Conservation (phyloP, 495 filamentous ascomycete species). For the Podospora didyma region DNA sequence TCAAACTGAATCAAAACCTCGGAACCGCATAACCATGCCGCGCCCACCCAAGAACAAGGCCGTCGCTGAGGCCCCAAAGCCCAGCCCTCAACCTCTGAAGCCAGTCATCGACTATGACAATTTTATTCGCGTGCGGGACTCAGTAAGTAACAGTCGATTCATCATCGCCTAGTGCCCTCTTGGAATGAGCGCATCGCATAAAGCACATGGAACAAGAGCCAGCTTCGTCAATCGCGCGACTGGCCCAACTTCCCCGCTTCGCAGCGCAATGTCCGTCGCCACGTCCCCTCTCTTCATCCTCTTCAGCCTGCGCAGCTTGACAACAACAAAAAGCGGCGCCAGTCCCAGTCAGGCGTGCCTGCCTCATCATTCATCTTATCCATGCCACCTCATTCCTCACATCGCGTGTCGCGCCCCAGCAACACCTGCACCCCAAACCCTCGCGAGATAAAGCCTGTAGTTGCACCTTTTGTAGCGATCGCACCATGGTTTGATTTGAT, state of each 20-base stretch:
- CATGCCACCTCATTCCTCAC: not conserved
- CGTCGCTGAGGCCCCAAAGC: slow-evolving; percentile 38
- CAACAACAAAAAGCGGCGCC: too few relatives aligned
- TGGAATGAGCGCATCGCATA: too few relatives aligned
- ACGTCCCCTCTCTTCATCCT: not conserved
- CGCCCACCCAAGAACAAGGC: slow-evolving; percentile 35
- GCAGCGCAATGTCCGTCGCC: not conserved
- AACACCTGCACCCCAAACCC: not conserved
- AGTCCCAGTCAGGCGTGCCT: too few relatives aligned
- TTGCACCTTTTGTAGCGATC: not conserved
- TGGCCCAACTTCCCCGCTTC: slow-evolving; percentile 1
- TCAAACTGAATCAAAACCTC: slow-evolving; percentile 12
- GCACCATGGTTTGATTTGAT: not conserved
- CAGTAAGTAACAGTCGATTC: slow-evolving; percentile 33
- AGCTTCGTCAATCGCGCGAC: not conserved
- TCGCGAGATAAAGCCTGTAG: not conserved
- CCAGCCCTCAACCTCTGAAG: slow-evolving; percentile 12
- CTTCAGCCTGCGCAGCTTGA: too few relatives aligned
- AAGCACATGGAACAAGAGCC: too few relatives aligned
- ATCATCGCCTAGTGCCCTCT: too few relatives aligned
- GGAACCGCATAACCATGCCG: slow-evolving; percentile 25
- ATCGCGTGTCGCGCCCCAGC: not conserved
- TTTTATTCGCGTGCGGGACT: slow-evolving; percentile 48
- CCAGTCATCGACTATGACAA: slow-evolving; percentile 43
- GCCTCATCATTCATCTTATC: too few relatives aligned